Conservation (phyloP, 768 basidiomycete species). For the Boletus subcaerulescens region DNA sequence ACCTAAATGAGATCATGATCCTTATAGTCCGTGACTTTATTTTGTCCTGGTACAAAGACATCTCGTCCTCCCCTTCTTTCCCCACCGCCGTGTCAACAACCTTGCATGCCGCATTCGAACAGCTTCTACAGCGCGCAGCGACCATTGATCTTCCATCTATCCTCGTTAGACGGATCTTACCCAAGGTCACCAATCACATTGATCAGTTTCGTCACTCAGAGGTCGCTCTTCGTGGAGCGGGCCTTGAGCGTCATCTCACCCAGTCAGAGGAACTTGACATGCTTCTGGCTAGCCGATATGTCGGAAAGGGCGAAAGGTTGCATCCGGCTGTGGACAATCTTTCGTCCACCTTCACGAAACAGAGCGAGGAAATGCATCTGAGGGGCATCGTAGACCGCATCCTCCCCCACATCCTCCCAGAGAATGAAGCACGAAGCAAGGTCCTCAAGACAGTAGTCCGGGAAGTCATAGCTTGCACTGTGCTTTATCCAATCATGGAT, state of each 20-base stretch:
- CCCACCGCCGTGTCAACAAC: constrained; percentile 78
- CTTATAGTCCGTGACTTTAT: constrained; percentile 87
- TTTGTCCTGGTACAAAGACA: constrained; percentile 79
- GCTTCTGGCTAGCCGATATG: constrained; percentile 79
- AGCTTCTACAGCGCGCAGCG: constrained; percentile 53
- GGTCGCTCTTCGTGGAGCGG: constrained; percentile 77
- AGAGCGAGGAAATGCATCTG: constrained; percentile 87
- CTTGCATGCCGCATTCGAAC: constrained; percentile 62
- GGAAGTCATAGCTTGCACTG: constrained; percentile 79
- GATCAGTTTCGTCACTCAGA: constrained; percentile 92
- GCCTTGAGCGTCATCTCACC: constrained; percentile 75
- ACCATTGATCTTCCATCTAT: constrained; percentile 71
- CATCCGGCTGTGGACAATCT: constrained; percentile 88
- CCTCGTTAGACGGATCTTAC: constrained; percentile 79
- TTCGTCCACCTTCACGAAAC: constrained; percentile 84
- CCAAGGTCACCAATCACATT: constrained; percentile 85
- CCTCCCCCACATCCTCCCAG: constrained; percentile 71
- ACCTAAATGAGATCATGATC: constrained; percentile 76
- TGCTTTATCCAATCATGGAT: constrained; percentile 85
- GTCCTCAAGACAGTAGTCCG: constrained; percentile 70
- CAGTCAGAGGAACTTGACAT: constrained; percentile 90
- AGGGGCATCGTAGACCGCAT: constrained; percentile 65
- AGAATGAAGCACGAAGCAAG: constrained; percentile 67
- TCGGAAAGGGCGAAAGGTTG: constrained; percentile 58
- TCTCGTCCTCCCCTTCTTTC: constrained; percentile 87